Conservation (phyloP, 306 rosid species). For the Sphenostylis stenocarpa region DNA sequence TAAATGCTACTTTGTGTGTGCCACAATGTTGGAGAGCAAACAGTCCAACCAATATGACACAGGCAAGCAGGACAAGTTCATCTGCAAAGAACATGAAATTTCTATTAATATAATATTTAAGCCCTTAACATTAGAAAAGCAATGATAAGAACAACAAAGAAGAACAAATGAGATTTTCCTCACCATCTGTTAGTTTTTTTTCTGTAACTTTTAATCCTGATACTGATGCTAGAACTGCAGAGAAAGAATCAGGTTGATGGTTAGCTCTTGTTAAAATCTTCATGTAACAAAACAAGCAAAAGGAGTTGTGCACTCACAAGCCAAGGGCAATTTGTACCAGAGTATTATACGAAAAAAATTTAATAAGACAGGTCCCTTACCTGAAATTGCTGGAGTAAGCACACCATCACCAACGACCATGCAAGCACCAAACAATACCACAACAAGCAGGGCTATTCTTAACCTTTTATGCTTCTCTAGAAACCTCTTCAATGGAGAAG, state of each 20-base stretch:
- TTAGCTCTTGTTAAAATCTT: conserved; percentile 4
- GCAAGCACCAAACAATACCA: conserved; percentile 78
- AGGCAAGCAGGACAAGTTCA: conserved; percentile 72
- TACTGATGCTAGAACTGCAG: conserved; percentile 79
- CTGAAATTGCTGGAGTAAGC: conserved; percentile 91
- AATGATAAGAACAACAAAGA: background rate
- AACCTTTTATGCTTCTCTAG: conserved; percentile 78
- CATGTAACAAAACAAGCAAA: conserved; percentile 1
- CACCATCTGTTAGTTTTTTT: conserved; percentile 57
- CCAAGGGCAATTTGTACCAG: background rate
- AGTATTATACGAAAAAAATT: background rate
- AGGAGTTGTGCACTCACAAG: background rate
- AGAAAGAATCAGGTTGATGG: background rate
- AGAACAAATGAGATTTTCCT: conserved; percentile 25
- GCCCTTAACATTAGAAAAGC: background rate
- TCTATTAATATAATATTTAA: conserved; percentile 13
- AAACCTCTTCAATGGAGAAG: conserved; percentile 68
- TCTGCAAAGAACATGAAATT: conserved; percentile 46
- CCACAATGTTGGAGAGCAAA: conserved; percentile 93
- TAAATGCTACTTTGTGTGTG: conserved; percentile 78
- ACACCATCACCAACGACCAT: conserved; percentile 95
- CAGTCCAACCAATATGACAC: conserved; percentile 78
- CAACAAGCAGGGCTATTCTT: conserved; percentile 66
- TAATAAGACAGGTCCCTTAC: conserved; percentile 37
- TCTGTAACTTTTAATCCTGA: conserved; percentile 74